Percentiles rank a stretch among this genome's conserved stretches.
Conservation (phyloP, 257 asterid species). For the Jaltomata sinuosa region DNA sequence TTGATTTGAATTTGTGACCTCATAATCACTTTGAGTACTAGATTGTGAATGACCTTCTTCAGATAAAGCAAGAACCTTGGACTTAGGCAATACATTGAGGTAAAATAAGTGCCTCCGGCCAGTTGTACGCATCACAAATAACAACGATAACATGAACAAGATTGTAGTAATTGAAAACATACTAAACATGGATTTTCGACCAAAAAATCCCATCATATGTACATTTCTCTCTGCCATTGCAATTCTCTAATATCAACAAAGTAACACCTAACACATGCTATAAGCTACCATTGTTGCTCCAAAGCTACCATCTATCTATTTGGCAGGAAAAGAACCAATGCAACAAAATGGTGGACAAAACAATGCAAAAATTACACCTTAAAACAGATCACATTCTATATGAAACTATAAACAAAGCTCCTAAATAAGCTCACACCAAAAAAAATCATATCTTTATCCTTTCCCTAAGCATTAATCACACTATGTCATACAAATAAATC, state of each 20-base stretch:
- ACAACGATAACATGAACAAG: conserved; percentile 69
- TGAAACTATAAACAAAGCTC: neutral
- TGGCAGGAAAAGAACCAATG: too few species aligned
- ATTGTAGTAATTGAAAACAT: conserved; percentile 52
- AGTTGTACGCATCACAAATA: conserved; percentile 51
- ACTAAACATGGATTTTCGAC: conserved; percentile 50
- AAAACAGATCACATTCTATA: neutral
- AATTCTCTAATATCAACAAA: neutral
- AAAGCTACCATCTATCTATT: neutral
- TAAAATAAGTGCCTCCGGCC: conserved; percentile 33
- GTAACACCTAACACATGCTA: neutral
- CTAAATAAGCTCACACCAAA: neutral
- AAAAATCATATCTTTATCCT: neutral
- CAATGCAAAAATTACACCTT: neutral
- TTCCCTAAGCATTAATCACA: neutral
- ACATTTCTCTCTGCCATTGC: conserved; percentile 6
- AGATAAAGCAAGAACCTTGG: conserved; percentile 25
- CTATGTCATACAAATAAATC: neutral
- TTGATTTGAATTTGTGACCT: neutral
- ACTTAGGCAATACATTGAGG: conserved; percentile 32
- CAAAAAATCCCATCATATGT: conserved; percentile 20
- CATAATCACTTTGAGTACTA: neutral
- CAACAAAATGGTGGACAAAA: neutral
- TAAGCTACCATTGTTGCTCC: neutral
- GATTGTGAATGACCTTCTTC: conserved; percentile 11